phyloP scores from a whole-genome alignment of 192 early-diverging fungal species.

The Funneliformis mosseae region DNA sequence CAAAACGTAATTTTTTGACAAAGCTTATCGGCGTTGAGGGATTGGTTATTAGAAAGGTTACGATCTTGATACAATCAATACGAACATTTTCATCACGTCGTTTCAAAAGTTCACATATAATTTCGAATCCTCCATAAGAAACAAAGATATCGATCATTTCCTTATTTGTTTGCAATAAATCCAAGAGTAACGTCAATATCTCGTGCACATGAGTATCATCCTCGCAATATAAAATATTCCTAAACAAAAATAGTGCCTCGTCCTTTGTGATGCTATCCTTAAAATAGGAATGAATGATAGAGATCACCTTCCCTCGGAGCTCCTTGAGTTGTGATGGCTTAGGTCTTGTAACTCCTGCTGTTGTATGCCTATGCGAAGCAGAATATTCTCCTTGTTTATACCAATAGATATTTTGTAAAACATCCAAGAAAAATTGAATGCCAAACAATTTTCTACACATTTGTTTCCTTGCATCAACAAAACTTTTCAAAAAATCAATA shows the following conservation, averaged over 20 bases:
- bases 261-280: conserved; percentile 25
- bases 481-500: conserved; percentile 31
- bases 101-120: conserved; percentile 31
- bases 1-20: conserved; percentile 31
- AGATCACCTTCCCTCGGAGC: conserved; percentile 11
- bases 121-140: conserved; percentile 29
- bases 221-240: conserved; percentile 20
- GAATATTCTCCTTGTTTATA: conserved; percentile 28
- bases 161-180: conserved; percentile 22
- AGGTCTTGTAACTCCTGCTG: conserved; percentile 20
- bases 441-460: conserved; percentile 32
- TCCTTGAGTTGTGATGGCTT: conserved; percentile 33
- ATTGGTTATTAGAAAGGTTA: conserved; percentile 19
- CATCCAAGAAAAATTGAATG: conserved; percentile 28
- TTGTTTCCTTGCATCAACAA: conserved; percentile 28
- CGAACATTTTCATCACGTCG: conserved; percentile 29
- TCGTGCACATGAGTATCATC: conserved; percentile 28
- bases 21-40: conserved; percentile 5
- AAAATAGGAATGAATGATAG: conserved; percentile 28
- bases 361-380: conserved; percentile 18
- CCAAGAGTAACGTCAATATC: conserved; percentile 13
- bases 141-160: conserved; percentile 21
- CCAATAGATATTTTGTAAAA: conserved; percentile 29
- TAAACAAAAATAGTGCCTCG: conserved; percentile 19
- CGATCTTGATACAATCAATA: conserved; percentile 25